phyloP scores from a whole-genome alignment of 2,329 filamentous ascomycete genomes.

The Fusarium incarnatum region DNA sequence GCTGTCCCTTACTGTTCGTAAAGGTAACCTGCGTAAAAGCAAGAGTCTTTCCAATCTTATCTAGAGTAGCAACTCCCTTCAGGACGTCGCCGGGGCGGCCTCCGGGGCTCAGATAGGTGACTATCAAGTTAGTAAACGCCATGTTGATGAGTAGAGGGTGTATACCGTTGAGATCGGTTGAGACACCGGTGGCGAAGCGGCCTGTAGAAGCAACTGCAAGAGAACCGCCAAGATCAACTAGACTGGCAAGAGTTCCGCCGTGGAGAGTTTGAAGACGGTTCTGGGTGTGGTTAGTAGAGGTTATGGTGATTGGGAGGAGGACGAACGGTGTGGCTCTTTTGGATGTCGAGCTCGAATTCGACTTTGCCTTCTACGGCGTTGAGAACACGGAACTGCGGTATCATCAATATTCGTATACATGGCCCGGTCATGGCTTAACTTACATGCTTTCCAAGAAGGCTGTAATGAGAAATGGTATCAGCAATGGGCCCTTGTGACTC shows the following conservation, averaged over 20 bases:
- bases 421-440: accelerated
- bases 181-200: conserved; percentile 71
- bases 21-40: conserved; percentile 72
- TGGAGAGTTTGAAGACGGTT: conserved; percentile 82
- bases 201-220: conserved; percentile 74
- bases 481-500: not conserved
- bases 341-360: conserved; percentile 80
- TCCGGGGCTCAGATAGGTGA: conserved; percentile 71
- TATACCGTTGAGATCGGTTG: conserved; percentile 72
- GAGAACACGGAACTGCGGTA: conserved; percentile 71
- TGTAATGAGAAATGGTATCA: conserved; percentile 10
- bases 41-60: conserved; percentile 74
- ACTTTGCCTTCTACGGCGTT: conserved; percentile 74
- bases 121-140: conserved; percentile 50
- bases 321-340: conserved; percentile 78
- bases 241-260: conserved; percentile 81
- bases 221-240: conserved; percentile 75
- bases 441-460: conserved; percentile 49
- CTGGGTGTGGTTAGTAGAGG: conserved; percentile 53
- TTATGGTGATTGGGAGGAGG: accelerated
- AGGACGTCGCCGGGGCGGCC: conserved; percentile 68
- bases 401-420: not conserved
- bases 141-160: accelerated
- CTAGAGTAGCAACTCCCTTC: conserved; percentile 67
- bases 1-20: conserved; percentile 67